These are phyloP conservation scores for Sordariomycetes sp. DNA, from an alignment of 2,329 filamentous ascomycete genomes.

Conservation along the genomic window DNA sequence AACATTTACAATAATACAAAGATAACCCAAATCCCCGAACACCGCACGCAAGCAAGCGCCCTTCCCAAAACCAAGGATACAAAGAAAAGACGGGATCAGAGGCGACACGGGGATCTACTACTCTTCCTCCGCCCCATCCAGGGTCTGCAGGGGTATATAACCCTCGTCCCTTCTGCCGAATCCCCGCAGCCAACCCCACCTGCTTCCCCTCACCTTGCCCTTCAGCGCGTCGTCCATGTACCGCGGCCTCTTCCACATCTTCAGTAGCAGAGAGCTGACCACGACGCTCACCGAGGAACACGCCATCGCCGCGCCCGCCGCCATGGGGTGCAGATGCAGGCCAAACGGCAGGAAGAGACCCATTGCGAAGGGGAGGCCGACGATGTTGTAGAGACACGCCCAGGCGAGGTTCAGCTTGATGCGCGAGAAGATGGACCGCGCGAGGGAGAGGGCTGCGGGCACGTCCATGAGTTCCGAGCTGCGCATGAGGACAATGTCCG, in stretches of 20 bases:
- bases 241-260: constrained; percentile 70
- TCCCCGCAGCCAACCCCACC: constrained; percentile 25
- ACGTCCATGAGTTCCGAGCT: constrained; percentile 87
- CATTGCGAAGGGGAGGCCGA: constrained; percentile 95
- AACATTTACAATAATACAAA: background rate
- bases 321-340: constrained; percentile 82
- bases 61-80: background rate
- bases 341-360: constrained; percentile 88
- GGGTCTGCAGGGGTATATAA: constrained; percentile 47
- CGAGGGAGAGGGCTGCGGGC: constrained; percentile 74
- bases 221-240: constrained; percentile 74
- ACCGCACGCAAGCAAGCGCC: background rate
- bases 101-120: background rate
- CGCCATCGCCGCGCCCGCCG: constrained; percentile 90
- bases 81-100: background rate
- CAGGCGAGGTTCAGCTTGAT: constrained; percentile 91
- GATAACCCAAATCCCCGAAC: constrained; percentile 1
- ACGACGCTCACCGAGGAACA: constrained; percentile 85
- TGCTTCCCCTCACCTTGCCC: constrained; percentile 25
- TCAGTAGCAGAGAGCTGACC: constrained; percentile 69
- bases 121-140: constrained; percentile 23
- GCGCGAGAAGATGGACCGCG: constrained; percentile 74
- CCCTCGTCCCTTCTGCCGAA: constrained; percentile 37
- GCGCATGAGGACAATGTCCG: constrained; percentile 91
- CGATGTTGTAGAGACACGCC: constrained; percentile 85